Evolutionary conservation across 208 protist species (phyloP), one percentile per base, ranked within the genome.

Genomic region (Trypanosoma caninum): DNA sequence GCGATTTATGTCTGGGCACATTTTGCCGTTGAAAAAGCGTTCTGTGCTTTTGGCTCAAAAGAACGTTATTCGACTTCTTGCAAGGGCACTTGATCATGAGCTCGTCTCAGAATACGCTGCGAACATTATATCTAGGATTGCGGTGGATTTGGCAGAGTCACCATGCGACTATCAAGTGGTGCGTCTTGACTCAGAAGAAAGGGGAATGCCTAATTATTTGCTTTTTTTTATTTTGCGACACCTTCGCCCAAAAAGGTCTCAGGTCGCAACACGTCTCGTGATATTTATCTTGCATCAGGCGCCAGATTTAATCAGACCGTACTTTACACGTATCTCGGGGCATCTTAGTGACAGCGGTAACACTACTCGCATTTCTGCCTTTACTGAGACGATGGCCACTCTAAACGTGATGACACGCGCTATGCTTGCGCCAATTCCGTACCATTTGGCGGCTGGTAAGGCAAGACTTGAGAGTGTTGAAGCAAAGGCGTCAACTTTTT

Each of bases 131-230:
- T 83, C 80, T 50, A 64, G 68, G n/a, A 59, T 92, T 34, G 77
- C 83, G 11, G 65, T 80, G 18, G 84, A 92, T 46, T 59, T 92
- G 30, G 62, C 82, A 20, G 89, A 96, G 54, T 89, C 82, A 5
- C 85, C 86, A 6, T 60, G 80, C 22, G 84, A 96, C 72, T 96
- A 93, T 79, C 71, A 82, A 50, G 78, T 74, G 52, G 79, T 73
- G 27, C 81, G 81, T 20, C 56, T 83, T 16, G 86, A 96, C 59
- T 54, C 77, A 18, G 73, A 75, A 10, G 86, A 93, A 42, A 72
- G 74, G 23, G 89, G 89, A 25, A 93, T 96, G 89, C 89, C 89
- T 28, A 96, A 96, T 67, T 93, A 84, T 53, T 52, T 91, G 23
- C 80, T 96, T 50, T 93, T 96, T 58, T 82, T 90, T 38, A 73